Conservation (phyloP, 2,329 filamentous ascomycete genomes). For the Aspergillus melleus region DNA sequence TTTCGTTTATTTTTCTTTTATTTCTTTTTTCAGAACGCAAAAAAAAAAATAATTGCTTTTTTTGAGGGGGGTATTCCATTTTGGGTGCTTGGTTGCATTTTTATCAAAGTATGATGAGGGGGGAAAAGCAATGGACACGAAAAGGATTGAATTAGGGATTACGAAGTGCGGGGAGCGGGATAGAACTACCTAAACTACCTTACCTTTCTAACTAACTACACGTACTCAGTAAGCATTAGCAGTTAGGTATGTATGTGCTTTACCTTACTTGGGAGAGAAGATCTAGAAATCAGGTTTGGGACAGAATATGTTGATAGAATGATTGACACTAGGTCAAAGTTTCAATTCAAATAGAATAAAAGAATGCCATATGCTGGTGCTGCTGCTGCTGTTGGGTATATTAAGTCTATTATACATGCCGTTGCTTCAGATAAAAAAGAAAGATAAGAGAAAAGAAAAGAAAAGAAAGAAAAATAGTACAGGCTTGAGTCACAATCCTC, state of each 20-base stretch:
- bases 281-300: neutral
- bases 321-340: slow-evolving; percentile 8
- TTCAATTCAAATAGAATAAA: slow-evolving; percentile 2
- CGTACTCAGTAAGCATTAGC: too few species aligned
- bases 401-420: slow-evolving; percentile 41
- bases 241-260: too few species aligned
- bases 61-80: too few species aligned
- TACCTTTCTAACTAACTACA: too few species aligned
- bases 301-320: slow-evolving; percentile 2
- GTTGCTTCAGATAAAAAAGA: slow-evolving; percentile 28
- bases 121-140: neutral
- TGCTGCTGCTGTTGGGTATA: slow-evolving; percentile 35
- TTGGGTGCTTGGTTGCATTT: too few species aligned
- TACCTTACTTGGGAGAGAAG: neutral
- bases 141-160: neutral
- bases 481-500: neutral
- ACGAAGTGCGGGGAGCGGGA: neutral
- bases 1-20: neutral
- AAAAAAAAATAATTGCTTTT: too few species aligned
- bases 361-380: slow-evolving; percentile 20
- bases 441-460: slow-evolving; percentile 10
- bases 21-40: neutral
- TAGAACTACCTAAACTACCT: too few species aligned
- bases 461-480: slow-evolving; percentile 16
- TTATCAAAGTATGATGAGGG: neutral